Conservation (phyloP, 2,329 filamentous ascomycete species). For the Ophiostoma fasciatum region DNA sequence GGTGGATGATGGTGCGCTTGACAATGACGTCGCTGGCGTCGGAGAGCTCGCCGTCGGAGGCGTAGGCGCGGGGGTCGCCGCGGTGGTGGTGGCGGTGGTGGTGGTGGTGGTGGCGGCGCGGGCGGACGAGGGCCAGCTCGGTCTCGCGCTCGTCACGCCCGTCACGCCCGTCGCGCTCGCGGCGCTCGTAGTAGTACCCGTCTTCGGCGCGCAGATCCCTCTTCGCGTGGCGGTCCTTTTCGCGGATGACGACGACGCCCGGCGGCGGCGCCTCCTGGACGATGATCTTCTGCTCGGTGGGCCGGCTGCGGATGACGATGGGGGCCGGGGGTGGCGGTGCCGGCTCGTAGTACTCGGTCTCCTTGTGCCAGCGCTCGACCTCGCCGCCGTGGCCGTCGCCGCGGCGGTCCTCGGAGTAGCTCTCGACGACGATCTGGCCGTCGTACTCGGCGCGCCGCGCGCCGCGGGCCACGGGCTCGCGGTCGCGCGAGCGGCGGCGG, state of each 20-base stretch:
- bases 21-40: conserved; percentile 29
- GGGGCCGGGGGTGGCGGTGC: conserved; percentile 29
- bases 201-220: conserved; percentile 20
- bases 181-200: conserved; percentile 38
- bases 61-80: conserved; percentile 22
- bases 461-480: too few species aligned
- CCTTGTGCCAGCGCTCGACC: conserved; percentile 43
- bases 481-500: conserved; percentile 20
- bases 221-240: conserved; percentile 8
- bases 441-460: conserved; percentile 33
- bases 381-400: conserved; percentile 32
- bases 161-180: too few species aligned
- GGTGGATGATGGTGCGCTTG: conserved; percentile 31
- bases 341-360: conserved; percentile 46
- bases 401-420: conserved; percentile 34
- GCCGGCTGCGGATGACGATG: conserved; percentile 41
- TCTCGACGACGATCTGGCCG: conserved; percentile 32
- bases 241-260: conserved; percentile 15
- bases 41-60: conserved; percentile 22
- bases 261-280: conserved; percentile 38
- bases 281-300: conserved; percentile 44
- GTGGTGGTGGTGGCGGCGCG: conserved; percentile 16
- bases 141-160: too few species aligned
- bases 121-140: conserved; percentile 4
- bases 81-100: conserved; percentile 23